Evolutionary conservation across 1,139 yeast species (phyloP).

Genomic region (Zygosaccharomyces sapae): DNA sequence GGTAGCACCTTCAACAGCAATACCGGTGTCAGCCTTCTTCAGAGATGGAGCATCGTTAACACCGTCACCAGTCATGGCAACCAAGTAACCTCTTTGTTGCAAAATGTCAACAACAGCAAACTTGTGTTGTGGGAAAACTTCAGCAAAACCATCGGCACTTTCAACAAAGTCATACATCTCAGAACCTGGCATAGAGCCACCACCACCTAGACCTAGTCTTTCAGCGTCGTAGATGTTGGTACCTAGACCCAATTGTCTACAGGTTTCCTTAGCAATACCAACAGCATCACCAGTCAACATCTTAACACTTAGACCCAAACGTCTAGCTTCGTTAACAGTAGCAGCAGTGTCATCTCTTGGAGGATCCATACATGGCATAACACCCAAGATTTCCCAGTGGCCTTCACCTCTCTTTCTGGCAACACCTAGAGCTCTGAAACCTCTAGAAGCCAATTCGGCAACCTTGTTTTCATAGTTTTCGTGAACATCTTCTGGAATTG

Average conservation of each 20-base stretch:
- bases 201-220: slow-evolving; percentile 94
- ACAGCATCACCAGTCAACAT: slow-evolving; percentile 99
- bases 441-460: slow-evolving; percentile 96
- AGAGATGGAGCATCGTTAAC: slow-evolving; percentile 95
- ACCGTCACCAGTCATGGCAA: slow-evolving; percentile 99
- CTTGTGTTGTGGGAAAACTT: slow-evolving; percentile 96
- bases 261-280: slow-evolving; percentile 97
- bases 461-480: slow-evolving; percentile 95
- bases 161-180: slow-evolving; percentile 94
- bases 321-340: slow-evolving; percentile 90
- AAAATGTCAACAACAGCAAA: slow-evolving; percentile 86
- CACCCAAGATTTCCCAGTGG: slow-evolving; percentile 97
- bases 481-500: slow-evolving; percentile 92
- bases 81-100: slow-evolving; percentile 82
- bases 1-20: slow-evolving; percentile 95
- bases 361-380: slow-evolving; percentile 98
- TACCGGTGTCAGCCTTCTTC: slow-evolving; percentile 96
- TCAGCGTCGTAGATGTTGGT: slow-evolving; percentile 96
- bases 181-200: slow-evolving; percentile 95
- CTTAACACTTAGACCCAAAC: slow-evolving; percentile 91
- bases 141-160: slow-evolving; percentile 96
- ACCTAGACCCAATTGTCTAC: slow-evolving; percentile 96
- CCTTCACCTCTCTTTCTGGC: slow-evolving; percentile 99
- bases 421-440: slow-evolving; percentile 98
- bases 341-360: slow-evolving; percentile 98